Conservation (phyloP, 305 asterid genomes). For the Fraxinus floribunda region DNA sequence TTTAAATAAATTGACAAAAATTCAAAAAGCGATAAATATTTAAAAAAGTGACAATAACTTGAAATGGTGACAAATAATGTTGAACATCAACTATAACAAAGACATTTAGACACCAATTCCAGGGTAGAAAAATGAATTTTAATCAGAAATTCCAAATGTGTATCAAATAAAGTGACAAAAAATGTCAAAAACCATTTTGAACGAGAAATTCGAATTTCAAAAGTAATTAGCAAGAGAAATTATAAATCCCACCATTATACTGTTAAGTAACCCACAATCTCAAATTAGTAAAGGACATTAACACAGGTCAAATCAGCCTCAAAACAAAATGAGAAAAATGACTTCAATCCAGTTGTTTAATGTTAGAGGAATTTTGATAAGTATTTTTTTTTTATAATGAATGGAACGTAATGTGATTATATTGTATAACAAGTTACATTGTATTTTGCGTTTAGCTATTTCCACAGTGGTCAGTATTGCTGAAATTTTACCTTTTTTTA, state of each 20-base stretch:
- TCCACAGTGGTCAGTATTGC: constrained; percentile 70
- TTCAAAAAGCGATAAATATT: too few relatives aligned
- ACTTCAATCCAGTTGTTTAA: not conserved
- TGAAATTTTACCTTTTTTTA: constrained; percentile 38
- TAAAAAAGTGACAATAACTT: too few relatives aligned
- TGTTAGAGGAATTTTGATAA: not conserved
- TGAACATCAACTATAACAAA: too few relatives aligned
- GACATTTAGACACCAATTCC: too few relatives aligned
- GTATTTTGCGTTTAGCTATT: constrained; percentile 44
- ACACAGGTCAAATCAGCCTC: not conserved
- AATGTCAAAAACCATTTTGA: not conserved
- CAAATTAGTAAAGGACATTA: not conserved
- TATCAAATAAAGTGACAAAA: constrained; percentile 7
- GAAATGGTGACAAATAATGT: too few relatives aligned
- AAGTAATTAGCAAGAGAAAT: constrained; percentile 13
- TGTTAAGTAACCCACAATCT: not conserved
- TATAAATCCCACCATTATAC: not conserved
- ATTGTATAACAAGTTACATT: constrained; percentile 12
- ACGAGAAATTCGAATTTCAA: not conserved
- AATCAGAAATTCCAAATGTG: not conserved
- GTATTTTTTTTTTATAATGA: not conserved
- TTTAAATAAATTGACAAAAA: too few relatives aligned
- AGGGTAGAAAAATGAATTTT: too few relatives aligned
- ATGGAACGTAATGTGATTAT: not conserved
- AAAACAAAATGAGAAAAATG: not conserved